A percentile compares a stretch with the other conserved stretches of the same genome.
phyloP scores from a whole-genome alignment of 2,329 filamentous ascomycete species.

The Celoporthe dispersa region DNA sequence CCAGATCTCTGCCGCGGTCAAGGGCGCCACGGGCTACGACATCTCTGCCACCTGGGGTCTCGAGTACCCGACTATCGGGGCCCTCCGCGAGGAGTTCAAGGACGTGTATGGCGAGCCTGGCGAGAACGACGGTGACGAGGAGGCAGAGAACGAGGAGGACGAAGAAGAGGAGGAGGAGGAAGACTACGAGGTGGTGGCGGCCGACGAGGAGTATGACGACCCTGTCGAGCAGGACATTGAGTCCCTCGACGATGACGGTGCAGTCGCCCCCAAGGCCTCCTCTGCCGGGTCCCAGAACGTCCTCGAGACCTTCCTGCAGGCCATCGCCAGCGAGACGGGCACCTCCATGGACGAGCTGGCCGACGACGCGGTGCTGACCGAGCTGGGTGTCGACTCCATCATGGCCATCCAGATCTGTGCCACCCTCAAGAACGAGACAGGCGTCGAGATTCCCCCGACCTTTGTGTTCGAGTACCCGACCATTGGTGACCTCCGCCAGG shows the following conservation, averaged over 20 bases:
- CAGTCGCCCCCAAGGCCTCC: neutral
- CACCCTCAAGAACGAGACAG: constrained; percentile 33
- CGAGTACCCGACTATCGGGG: constrained; percentile 17
- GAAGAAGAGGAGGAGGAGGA: constrained; percentile 9
- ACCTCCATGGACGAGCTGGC: constrained; percentile 31
- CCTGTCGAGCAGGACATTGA: constrained; percentile 20
- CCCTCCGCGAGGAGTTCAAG: constrained; percentile 21
- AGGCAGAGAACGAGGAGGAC: constrained; percentile 5
- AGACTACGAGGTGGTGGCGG: constrained; percentile 11
- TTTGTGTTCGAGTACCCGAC: constrained; percentile 33
- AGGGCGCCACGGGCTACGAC: constrained; percentile 19
- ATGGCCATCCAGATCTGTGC: constrained; percentile 35
- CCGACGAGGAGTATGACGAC: constrained; percentile 18
- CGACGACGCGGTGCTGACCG: constrained; percentile 31
- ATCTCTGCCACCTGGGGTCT: constrained; percentile 23
- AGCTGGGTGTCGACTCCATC: constrained; percentile 37
- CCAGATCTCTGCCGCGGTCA: constrained; percentile 29
- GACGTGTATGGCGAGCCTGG: constrained; percentile 12
- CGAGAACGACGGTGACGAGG: constrained; percentile 6
- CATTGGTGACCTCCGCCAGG: constrained; percentile 31
- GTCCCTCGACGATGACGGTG: neutral
- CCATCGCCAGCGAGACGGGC: constrained; percentile 34
- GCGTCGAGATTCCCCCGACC: constrained; percentile 30
- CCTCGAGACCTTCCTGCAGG: constrained; percentile 27
- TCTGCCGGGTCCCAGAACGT: constrained; percentile 1